Evolutionary conservation across 2,329 filamentous ascomycete genomes (phyloP).

Genomic region (Zelopaecilomyces penicillatus): DNA sequence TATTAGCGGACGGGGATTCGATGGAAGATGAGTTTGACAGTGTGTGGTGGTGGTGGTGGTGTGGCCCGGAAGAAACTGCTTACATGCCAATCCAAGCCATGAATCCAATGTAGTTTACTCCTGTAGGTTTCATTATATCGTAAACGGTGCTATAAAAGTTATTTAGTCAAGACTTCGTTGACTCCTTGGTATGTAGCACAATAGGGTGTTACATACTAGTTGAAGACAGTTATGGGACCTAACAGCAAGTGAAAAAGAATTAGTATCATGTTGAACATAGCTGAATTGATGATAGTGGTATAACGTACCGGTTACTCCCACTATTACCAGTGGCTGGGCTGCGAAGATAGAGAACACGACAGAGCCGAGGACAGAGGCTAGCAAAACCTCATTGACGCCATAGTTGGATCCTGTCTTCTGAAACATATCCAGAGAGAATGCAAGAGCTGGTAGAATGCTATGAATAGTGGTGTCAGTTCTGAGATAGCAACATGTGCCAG

Average conservation of each 20-base stretch:
- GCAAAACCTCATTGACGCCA: constrained; percentile 84
- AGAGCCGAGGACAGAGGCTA: constrained; percentile 73
- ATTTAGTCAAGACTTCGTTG: not conserved
- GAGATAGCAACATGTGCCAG: constrained; percentile 8
- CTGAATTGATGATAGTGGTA: not conserved
- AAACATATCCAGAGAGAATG: constrained; percentile 91
- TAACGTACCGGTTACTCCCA: constrained; percentile 66
- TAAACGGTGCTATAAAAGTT: constrained; percentile 60
- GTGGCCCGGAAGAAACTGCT: constrained; percentile 17
- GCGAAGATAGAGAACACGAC: constrained; percentile 74
- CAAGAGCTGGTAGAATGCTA: constrained; percentile 78
- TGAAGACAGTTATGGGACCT: constrained; percentile 89
- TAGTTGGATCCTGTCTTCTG: constrained; percentile 77
- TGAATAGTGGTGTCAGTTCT: not conserved
- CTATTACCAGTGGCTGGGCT: constrained; percentile 81
- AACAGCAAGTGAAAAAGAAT: not conserved
- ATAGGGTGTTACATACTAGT: constrained; percentile 49
- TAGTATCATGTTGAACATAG: not conserved
- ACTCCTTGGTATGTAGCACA: constrained; percentile 1
- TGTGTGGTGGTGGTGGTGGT: too few relatives aligned
- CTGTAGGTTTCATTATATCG: constrained; percentile 71
- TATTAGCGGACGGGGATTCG: not conserved
- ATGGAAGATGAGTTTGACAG: not conserved
- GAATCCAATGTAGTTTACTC: constrained; percentile 76
- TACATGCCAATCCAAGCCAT: constrained; percentile 86